Evolutionary conservation across 148 eudicot genomes (phyloP).

Genomic region (Chenopodium berlandieri): DNA sequence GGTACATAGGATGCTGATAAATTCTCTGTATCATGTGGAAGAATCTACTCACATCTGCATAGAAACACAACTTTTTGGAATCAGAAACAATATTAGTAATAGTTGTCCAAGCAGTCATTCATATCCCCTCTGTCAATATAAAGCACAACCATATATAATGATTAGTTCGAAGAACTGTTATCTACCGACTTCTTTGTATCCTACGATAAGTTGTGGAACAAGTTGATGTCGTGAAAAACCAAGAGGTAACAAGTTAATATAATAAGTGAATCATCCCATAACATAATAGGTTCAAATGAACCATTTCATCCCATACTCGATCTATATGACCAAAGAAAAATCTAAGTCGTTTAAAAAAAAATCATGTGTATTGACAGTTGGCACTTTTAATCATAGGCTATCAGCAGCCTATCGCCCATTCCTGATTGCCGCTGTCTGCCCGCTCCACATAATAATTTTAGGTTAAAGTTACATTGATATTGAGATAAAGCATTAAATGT

Average conservation of each 20-base stretch:
- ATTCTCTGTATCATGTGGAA: constrained; percentile 15
- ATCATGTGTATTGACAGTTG: too few relatives aligned
- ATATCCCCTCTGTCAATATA: background rate
- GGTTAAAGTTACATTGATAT: too few relatives aligned
- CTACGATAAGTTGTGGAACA: background rate
- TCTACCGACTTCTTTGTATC: background rate
- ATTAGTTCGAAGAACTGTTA: background rate
- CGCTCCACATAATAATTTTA: too few relatives aligned
- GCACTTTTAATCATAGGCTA: too few relatives aligned
- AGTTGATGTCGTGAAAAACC: background rate
- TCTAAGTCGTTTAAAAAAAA: too few relatives aligned
- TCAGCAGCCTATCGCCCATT: too few relatives aligned
- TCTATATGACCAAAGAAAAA: background rate
- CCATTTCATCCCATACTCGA: background rate
- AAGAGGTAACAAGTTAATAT: background rate
- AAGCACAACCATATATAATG: background rate
- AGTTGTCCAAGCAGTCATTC: background rate
- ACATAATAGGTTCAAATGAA: background rate
- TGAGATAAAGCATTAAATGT: too few relatives aligned
- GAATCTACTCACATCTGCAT: constrained; percentile 30
- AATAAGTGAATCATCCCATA: background rate
- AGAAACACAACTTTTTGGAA: background rate
- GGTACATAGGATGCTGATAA: constrained; percentile 7
- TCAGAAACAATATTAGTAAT: constrained; percentile 1
- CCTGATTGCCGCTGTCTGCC: too few relatives aligned